A percentile compares a stretch with the other conserved stretches of the same genome.
Conservation (phyloP, 2,329 filamentous ascomycete genomes). For the Diplodia intermedia region DNA sequence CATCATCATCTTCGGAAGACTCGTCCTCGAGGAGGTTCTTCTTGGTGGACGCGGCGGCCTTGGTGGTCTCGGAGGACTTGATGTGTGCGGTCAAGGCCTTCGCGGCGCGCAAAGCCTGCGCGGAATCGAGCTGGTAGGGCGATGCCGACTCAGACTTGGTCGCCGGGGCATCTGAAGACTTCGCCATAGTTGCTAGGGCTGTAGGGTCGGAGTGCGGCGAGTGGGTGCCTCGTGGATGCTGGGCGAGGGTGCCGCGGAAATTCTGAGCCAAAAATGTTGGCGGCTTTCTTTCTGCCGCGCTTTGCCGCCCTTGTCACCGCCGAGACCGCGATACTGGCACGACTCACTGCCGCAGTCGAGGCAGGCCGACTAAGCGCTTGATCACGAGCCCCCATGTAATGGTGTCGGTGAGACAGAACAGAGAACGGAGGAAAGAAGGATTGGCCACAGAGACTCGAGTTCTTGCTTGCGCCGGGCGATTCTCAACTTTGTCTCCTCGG, state of each 20-base stretch:
- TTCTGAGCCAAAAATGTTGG: slow-evolving; percentile 28
- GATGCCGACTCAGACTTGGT: slow-evolving; percentile 47
- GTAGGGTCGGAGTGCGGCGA: neutral
- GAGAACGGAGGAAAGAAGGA: neutral
- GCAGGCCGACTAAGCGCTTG: neutral
- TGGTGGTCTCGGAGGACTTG: slow-evolving; percentile 56
- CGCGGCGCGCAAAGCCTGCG: slow-evolving; percentile 65
- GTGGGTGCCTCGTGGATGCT: slow-evolving; percentile 10
- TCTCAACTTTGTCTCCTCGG: neutral
- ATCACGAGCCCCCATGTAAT: neutral
- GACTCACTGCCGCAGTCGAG: neutral
- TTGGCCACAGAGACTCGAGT: neutral
- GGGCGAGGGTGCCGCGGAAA: slow-evolving; percentile 9
- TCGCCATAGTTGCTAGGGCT: slow-evolving; percentile 37
- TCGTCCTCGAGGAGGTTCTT: slow-evolving; percentile 62
- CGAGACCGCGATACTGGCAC: neutral
- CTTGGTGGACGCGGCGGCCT: slow-evolving; percentile 58
- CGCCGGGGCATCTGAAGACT: slow-evolving; percentile 45
- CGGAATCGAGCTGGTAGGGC: slow-evolving; percentile 54
- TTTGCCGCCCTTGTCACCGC: slow-evolving; percentile 4
- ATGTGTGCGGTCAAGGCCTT: slow-evolving; percentile 66
- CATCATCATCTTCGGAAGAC: slow-evolving; percentile 41
- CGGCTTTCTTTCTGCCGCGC: neutral
- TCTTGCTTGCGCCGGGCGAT: neutral
- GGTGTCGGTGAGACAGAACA: neutral